Conservation (phyloP, 129 eudicot genomes). For the Flaveria trinervia region DNA sequence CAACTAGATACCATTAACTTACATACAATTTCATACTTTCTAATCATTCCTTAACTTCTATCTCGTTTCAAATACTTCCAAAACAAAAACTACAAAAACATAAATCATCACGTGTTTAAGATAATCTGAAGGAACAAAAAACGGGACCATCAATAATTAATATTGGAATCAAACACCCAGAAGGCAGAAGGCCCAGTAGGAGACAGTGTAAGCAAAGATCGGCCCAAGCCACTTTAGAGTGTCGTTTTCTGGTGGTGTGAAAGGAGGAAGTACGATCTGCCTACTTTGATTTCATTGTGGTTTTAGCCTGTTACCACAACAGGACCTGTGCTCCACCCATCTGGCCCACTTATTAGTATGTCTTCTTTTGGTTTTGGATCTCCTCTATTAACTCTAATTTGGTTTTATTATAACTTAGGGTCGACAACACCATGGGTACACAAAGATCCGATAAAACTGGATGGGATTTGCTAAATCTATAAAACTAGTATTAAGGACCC, state of each 20-base stretch:
- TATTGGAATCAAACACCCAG: neutral
- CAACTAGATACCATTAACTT: too few relatives aligned
- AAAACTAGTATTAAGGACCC: too few relatives aligned
- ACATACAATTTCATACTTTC: too few relatives aligned
- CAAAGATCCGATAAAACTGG: neutral
- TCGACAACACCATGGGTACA: too few relatives aligned
- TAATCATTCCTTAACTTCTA: too few relatives aligned
- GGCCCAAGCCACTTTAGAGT: constrained; percentile 34
- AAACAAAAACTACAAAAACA: neutral
- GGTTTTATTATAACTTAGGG: too few relatives aligned
- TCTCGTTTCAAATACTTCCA: too few relatives aligned
- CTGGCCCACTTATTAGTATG: constrained; percentile 12
- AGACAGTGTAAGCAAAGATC: constrained; percentile 14
- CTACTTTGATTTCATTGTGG: constrained; percentile 22
- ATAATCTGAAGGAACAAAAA: neutral
- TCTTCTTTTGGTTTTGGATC: neutral
- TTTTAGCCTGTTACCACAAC: constrained; percentile 1
- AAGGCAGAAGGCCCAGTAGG: constrained; percentile 25
- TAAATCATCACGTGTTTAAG: neutral
- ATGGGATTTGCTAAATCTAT: neutral
- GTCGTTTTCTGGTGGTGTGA: constrained; percentile 34
- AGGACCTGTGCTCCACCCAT: constrained; percentile 8
- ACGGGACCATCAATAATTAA: constrained; percentile 3
- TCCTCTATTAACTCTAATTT: too few relatives aligned
- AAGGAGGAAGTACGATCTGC: constrained; percentile 6